Evolutionary conservation across 768 basidiomycete species (phyloP), one percentile per base, ranked within the genome.

Genomic region (Naganishia kalamii): DNA sequence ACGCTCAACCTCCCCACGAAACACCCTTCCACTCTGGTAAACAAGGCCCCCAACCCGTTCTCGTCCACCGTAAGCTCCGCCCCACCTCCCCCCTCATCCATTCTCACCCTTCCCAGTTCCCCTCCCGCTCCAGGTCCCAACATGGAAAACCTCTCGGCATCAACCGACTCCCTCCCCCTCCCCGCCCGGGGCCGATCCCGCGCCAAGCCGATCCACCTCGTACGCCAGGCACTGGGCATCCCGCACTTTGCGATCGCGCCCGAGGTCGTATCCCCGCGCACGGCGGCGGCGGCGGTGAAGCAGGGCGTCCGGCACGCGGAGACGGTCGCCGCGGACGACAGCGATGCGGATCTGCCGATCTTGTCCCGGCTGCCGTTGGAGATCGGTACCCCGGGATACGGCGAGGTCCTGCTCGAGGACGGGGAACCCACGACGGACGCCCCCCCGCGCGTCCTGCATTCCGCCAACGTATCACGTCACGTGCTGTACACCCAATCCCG

Each of bases 81-180:
- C 40, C 19, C 10, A 10, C 10, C 11, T 41, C 40, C 40, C 40
- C 23, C 23, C 23, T 30, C 48, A 25, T 6, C 25, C 5, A 7
- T 29, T 11, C 48, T 25, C 23, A 50, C 25, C 23, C 33, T 11
- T 17, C 7, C 27, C 27, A 5, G 29, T 17, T n/a, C 27, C 15
- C 19, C 8, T 1, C n/a, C 21, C 7, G 6, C 51, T 2, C 8
- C 8, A 35, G 25, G 19, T 40, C n/a, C 37, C 23, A 21, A 1
- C 5, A 41, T 37, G 23, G 35, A 3, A 27, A 52, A 52, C 51
- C 54, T 57, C 37, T 57, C 54, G 7, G 35, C 54, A 2, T 57
- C 54, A 6, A 23, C 35, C n/a, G 54, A 57, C 27, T 57, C 54
- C 2, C 37, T 57, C n/a, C 54, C 40, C 54, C 54, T 57, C 37